Percentiles rank a stretch among this genome's conserved stretches.
These are phyloP conservation scores for Ampelocalamus luodianensis DNA, from an alignment of 176 grass and related monocot species.

Conservation along the genomic window DNA sequence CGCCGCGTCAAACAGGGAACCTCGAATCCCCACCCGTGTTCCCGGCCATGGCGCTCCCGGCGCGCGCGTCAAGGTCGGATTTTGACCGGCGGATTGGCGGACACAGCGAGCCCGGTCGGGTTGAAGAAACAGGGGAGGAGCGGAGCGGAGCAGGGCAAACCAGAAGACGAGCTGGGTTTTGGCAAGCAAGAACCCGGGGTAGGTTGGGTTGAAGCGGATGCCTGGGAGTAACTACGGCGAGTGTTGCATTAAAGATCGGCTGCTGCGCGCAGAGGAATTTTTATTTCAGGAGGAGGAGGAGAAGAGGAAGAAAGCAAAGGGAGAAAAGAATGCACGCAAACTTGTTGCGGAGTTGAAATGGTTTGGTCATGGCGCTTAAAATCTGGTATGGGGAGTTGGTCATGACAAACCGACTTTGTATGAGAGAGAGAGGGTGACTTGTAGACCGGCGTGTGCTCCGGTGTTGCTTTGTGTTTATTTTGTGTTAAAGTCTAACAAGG, in stretches of 20 bases:
- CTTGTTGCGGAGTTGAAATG: not conserved
- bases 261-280: conserved; percentile 17
- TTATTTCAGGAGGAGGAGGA: not conserved
- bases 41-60: conserved; percentile 18
- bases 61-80: conserved; percentile 16
- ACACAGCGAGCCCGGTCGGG: not conserved
- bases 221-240: conserved; percentile 38
- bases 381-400: conserved; percentile 30
- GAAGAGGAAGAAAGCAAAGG: not conserved
- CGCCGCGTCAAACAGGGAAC: conserved; percentile 12
- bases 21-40: not conserved
- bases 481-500: not conserved
- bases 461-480: not conserved
- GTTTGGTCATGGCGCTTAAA: conserved; percentile 41
- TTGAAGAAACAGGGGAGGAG: conserved; percentile 44
- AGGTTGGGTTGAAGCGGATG: conserved; percentile 29
- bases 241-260: conserved; percentile 37
- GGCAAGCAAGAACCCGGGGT: not conserved
- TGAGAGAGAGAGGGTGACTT: conserved; percentile 6
- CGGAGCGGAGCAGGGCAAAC: not conserved
- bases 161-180: conserved; percentile 35
- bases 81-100: not conserved
- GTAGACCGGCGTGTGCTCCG: not conserved
- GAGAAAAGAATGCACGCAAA: not conserved
- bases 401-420: conserved; percentile 54